Conservation (phyloP, 2,329 filamentous ascomycete genomes). For the Monilinia aucupariae region DNA sequence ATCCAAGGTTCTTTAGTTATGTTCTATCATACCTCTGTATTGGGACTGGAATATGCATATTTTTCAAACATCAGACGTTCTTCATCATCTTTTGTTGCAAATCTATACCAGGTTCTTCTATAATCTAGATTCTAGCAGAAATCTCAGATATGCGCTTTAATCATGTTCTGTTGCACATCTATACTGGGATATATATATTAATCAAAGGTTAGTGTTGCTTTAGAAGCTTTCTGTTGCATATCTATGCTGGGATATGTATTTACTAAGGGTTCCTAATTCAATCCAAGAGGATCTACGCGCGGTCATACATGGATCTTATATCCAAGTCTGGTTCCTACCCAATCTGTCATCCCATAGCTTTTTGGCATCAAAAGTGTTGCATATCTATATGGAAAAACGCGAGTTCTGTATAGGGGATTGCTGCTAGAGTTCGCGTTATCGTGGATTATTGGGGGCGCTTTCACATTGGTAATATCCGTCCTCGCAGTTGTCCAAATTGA, state of each 20-base stretch:
- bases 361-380: not conserved
- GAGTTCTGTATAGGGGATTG: not conserved
- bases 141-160: not conserved
- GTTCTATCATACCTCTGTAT: not conserved
- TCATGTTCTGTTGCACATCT: not conserved
- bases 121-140: too few relatives aligned
- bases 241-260: not conserved
- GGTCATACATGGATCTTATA: not conserved
- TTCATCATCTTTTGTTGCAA: not conserved
- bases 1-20: not conserved
- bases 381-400: not conserved
- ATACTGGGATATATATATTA: not conserved
- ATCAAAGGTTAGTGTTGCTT: too few relatives aligned
- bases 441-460: too few relatives aligned
- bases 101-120: not conserved
- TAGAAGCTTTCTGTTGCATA: not conserved
- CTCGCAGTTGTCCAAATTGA: not conserved
- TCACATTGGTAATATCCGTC: not conserved
- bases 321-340: not conserved
- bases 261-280: not conserved
- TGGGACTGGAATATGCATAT: too few relatives aligned
- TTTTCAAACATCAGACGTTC: too few relatives aligned
- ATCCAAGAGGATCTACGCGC: too few relatives aligned
- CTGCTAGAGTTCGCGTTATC: not conserved
- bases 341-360: not conserved